Evolutionary conservation across 495 filamentous ascomycete genomes (phyloP).

Genomic region (Penicillium angulare): DNA sequence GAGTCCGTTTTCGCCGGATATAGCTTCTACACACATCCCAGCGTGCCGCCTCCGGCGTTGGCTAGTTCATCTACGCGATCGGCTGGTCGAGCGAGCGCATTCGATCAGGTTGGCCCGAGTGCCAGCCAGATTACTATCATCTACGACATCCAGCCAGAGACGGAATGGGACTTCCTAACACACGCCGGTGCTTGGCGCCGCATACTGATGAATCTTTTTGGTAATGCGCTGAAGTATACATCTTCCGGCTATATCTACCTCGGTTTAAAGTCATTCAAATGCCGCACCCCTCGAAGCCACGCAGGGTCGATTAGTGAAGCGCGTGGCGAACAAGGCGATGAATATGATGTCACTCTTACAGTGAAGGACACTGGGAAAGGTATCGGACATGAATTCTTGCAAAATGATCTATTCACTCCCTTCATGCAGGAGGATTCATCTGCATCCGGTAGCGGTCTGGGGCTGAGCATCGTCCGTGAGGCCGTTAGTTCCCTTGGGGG

Average conservation of each 20-base stretch:
- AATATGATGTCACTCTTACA: too few relatives aligned
- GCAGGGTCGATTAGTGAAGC: too few relatives aligned
- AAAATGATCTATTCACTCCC: constrained; percentile 61
- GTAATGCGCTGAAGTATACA: constrained; percentile 47
- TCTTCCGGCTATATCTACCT: constrained; percentile 36
- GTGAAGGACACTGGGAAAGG: constrained; percentile 70
- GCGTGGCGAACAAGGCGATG: too few relatives aligned
- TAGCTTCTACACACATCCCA: constrained; percentile 26
- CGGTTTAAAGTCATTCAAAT: constrained; percentile 19
- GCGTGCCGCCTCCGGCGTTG: too few relatives aligned
- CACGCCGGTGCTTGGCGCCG: constrained; percentile 59
- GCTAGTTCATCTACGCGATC: too few relatives aligned
- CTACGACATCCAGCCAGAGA: constrained; percentile 51
- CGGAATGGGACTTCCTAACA: constrained; percentile 53
- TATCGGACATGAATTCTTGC: constrained; percentile 54
- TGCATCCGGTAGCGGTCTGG: constrained; percentile 64
- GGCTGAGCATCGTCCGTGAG: constrained; percentile 47
- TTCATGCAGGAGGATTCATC: constrained; percentile 68
- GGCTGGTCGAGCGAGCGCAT: too few relatives aligned
- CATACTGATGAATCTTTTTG: constrained; percentile 47
- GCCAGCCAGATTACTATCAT: constrained; percentile 42
- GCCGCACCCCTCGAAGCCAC: too few relatives aligned
- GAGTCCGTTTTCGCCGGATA: constrained; percentile 57
- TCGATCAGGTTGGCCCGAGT: too few relatives aligned
- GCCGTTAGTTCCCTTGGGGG: constrained; percentile 23